phyloP scores from a whole-genome alignment of 345 rosid species.

The Clausena lansium region DNA sequence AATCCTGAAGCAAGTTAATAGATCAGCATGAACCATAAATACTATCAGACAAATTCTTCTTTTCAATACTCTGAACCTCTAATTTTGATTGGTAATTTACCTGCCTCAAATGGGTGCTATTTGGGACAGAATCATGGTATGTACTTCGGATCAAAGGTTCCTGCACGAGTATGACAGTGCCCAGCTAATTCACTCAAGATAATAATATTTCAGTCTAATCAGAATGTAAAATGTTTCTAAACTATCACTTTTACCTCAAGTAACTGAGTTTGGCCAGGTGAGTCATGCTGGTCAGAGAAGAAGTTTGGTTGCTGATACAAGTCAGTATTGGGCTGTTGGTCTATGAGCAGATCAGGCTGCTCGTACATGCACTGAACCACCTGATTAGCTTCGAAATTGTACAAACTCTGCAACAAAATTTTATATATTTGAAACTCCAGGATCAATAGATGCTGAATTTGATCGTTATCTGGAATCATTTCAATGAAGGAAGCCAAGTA shows the following conservation, averaged over 20 bases:
- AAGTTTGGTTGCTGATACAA: constrained; percentile 29
- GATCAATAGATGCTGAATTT: neutral
- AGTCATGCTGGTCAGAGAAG: constrained; percentile 23
- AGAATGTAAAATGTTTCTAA: neutral
- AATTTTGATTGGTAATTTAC: neutral
- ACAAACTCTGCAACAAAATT: constrained; percentile 24
- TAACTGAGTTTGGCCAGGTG: constrained; percentile 21
- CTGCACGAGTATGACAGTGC: constrained; percentile 17
- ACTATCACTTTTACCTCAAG: constrained; percentile 21
- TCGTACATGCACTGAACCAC: constrained; percentile 23
- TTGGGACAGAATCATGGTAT: constrained; percentile 13
- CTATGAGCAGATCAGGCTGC: constrained; percentile 26
- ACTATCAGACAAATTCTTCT: neutral
- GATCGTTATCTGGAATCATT: neutral
- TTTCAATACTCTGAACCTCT: neutral
- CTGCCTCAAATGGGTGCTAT: constrained; percentile 22
- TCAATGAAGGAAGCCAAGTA: neutral
- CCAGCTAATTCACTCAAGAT: neutral
- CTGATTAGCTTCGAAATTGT: constrained; percentile 27
- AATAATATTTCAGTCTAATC: neutral
- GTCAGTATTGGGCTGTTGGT: constrained; percentile 22
- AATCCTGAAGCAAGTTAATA: constrained; percentile 1
- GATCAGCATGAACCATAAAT: neutral
- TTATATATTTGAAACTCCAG: neutral
- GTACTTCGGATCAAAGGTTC: constrained; percentile 16